phyloP scores from a whole-genome alignment of 1,284 basidiomycete species.

The Psilocybe mexicana region DNA sequence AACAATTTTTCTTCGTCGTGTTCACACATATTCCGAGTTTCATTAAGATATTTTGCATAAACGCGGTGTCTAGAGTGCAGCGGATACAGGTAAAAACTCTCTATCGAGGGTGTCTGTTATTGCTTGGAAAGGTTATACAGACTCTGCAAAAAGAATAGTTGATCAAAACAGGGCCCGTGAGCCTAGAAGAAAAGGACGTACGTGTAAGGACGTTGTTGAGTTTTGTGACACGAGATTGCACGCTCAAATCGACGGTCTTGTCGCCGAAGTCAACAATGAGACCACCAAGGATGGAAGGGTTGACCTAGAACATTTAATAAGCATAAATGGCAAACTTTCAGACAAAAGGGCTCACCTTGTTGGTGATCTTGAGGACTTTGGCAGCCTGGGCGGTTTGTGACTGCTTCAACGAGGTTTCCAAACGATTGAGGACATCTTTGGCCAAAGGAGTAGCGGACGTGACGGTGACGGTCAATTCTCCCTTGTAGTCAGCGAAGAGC shows the following conservation, averaged over 20 bases:
- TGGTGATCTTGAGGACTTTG: constrained; percentile 84
- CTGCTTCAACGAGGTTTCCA: constrained; percentile 85
- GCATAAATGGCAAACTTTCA: neutral
- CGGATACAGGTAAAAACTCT: constrained; percentile 11
- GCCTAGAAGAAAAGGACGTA: constrained; percentile 35
- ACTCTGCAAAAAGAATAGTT: constrained; percentile 25
- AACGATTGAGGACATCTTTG: constrained; percentile 68
- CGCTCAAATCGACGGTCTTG: constrained; percentile 95
- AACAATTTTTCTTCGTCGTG: neutral
- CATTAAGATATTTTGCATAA: constrained; percentile 16
- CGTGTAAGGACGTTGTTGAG: constrained; percentile 88
- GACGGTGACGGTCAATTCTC: constrained; percentile 92
- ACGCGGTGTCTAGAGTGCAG: constrained; percentile 18
- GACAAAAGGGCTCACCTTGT: constrained; percentile 63
- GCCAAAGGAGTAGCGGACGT: constrained; percentile 84
- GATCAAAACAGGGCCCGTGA: constrained; percentile 3
- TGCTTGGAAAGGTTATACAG: constrained; percentile 26
- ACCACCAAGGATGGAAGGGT: constrained; percentile 86
- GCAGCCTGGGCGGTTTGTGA: constrained; percentile 82
- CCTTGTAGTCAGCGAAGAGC: constrained; percentile 88
- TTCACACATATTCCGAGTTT: constrained; percentile 3
- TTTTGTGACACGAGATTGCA: constrained; percentile 91
- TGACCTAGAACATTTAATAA: constrained; percentile 56
- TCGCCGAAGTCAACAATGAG: constrained; percentile 97
- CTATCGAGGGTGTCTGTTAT: neutral